Base-by-base conservation (phyloP, 2,329 filamentous ascomycete genomes). In the Colletotrichum musicola region DNA sequence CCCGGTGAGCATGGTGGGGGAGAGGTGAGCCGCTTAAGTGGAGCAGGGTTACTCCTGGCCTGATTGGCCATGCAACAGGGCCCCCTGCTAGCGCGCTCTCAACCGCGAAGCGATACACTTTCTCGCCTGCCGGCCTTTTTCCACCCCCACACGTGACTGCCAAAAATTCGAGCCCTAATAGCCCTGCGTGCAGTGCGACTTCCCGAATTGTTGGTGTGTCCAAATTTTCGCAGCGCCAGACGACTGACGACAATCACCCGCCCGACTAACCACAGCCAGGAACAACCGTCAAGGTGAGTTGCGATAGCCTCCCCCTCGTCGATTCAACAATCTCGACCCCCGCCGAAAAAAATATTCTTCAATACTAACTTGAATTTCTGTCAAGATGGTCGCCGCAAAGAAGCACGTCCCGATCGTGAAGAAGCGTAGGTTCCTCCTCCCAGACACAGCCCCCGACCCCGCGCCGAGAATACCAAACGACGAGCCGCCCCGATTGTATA, bases 321-420 rank as follows among this genome's bases (percentile, higher is more conserved):
- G 47, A 68, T 68, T 47, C 64, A 60, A 60, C 30, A 12, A 12
- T 27, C 63, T 65, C 46, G 20, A 35, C 30, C 30, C 30, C 44
- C 25, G 27, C 20, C 14, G 7, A 54, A 56, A 35, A 35, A 35
- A 25, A 25, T 25, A 3, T 53, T 61, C 71, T 47, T 0, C 2
- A 25, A 71, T 74, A 72, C 79, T 81, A 74, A 81, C 75, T 71
- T 75, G 73, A 73, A 35, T 35, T 70, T 67, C 68, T 56, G 53
- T 75, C 64, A 76, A 95, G 95, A 98, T 98, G 96, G 94, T 95
- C 90, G 90, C 95, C 92, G 93, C 95, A 86, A 97, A 97, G 93
- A 97, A 97, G 90, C 96, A 98, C 87, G 91, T 98, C 83, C 92
- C 95, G 81, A 99, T 99, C 90, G 93, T 99, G 83, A 99, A 99